Percentiles rank a stretch among this genome's conserved stretches.
These are phyloP conservation scores for Naegleria lovaniensis DNA, from an alignment of 208 protist species.

Conservation along the genomic window DNA sequence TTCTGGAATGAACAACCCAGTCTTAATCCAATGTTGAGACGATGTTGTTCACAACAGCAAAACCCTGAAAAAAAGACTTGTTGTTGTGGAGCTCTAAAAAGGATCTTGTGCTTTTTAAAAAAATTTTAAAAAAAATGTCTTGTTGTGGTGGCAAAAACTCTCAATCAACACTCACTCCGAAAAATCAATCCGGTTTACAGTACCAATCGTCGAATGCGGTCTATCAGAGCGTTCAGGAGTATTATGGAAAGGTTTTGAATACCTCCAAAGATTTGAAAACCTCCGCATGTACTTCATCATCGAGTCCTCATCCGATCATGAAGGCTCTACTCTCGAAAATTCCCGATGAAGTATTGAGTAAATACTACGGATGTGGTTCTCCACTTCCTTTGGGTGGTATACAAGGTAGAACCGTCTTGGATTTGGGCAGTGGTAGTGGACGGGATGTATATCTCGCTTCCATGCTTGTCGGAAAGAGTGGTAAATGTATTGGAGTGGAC, in stretches of 20 bases:
- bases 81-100: no score
- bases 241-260: slow-evolving; percentile 41
- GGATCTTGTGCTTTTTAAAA: no score
- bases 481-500: slow-evolving; percentile 50
- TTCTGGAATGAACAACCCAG: no score
- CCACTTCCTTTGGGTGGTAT: slow-evolving; percentile 33
- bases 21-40: no score
- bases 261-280: slow-evolving; percentile 42
- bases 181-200: not conserved
- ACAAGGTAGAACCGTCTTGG: slow-evolving; percentile 35
- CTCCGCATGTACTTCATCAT: slow-evolving; percentile 25
- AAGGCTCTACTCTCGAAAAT: slow-evolving; percentile 28
- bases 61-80: no score
- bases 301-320: not conserved
- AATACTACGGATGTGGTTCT: slow-evolving; percentile 47
- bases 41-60: no score
- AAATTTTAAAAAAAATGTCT: not conserved
- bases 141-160: not conserved
- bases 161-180: not conserved
- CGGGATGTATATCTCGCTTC: slow-evolving; percentile 43
- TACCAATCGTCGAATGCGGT: not conserved
- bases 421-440: slow-evolving; percentile 47
- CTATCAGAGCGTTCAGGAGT: slow-evolving; percentile 36
- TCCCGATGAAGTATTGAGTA: slow-evolving; percentile 36
- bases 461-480: slow-evolving; percentile 37